phyloP scores from a whole-genome alignment of 768 basidiomycete species.

The Amanita polypyramis region DNA sequence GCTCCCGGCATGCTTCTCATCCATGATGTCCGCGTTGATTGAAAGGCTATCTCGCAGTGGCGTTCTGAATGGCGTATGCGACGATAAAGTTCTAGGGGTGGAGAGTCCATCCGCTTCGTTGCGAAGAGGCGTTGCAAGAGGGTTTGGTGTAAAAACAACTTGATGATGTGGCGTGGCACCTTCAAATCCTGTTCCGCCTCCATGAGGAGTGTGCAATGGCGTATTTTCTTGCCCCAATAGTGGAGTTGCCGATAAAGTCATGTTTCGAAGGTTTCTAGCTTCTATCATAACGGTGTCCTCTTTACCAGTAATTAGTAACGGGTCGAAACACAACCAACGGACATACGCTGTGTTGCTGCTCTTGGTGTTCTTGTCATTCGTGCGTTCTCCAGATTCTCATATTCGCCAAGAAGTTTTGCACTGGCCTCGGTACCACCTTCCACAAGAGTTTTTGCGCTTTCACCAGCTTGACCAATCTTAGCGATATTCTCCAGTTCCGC shows the following conservation, averaged over 20 bases:
- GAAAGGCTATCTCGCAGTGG: constrained; percentile 87
- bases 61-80: constrained; percentile 84
- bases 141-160: constrained; percentile 91
- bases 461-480: constrained; percentile 91
- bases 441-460: constrained; percentile 80
- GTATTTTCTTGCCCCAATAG: constrained; percentile 97
- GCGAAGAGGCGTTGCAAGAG: constrained; percentile 77
- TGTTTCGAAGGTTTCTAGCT: constrained; percentile 89
- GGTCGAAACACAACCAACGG: neutral
- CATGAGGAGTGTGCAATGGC: constrained; percentile 64
- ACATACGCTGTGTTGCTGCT: constrained; percentile 88
- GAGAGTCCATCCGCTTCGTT: constrained; percentile 18
- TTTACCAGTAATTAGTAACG: constrained; percentile 19
- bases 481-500: constrained; percentile 94
- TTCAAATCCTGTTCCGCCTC: constrained; percentile 88
- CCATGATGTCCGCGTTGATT: constrained; percentile 55
- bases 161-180: constrained; percentile 90
- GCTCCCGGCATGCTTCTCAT: constrained; percentile 17
- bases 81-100: constrained; percentile 43
- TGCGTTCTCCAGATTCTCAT: constrained; percentile 81
- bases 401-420: constrained; percentile 81
- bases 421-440: constrained; percentile 77
- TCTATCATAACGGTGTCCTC: constrained; percentile 94
- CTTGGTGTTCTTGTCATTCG: constrained; percentile 90
- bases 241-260: constrained; percentile 89